Evolutionary conservation across 1,284 basidiomycete species (phyloP), one percentile per base, ranked within the genome.

Genomic region (Heliocybe sulcata): DNA sequence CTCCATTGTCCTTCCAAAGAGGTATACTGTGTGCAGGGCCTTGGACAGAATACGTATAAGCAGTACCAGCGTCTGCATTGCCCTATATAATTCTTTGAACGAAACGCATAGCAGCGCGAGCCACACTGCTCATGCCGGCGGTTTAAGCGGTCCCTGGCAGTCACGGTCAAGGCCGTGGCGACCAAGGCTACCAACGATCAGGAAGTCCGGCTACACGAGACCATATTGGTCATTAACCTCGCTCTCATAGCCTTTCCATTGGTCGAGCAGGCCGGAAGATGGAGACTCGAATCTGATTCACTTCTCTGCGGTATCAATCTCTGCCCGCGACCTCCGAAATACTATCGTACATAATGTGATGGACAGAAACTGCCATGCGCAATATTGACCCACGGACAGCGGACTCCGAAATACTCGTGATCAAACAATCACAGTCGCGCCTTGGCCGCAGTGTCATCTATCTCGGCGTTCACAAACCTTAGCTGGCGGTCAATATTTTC

Each of bases 381-480:
- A n/a, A 42, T 6, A 16, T 9, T n/a, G 6, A 42, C 6, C 38
- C 38, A 42, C 6, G 4, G 4, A 6, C 6, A 3, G n/a, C 12
- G 19, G 12, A 42, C 38, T 16, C 33, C 33, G 16, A 47, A 20
- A 47, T 10, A 47, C 10, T 10, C 12, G 12, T 23, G 16, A 49
- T 26, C 27, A 25, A 26, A 26, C 29, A 33, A 14, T 66, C 56
- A 73, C 52, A 73, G 55, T 53, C 68, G 61, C 27, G 70, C 69
- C 61, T 65, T 70, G 35, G 68, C 67, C 9, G 65, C 63, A 26
- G 62, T 62, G 57, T 71, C 67, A 27, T 72, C 70, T 23, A 63
- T 60, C 3, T 59, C 59, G 11, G 63, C 63, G 35, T 59, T 64
- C 29, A 60, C 53, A 3, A 56, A 45, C 23, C 60, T 57, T 8